Evolutionary conservation across 495 filamentous ascomycete species (phyloP).

Genomic region (Annulohypoxylon moriforme): DNA sequence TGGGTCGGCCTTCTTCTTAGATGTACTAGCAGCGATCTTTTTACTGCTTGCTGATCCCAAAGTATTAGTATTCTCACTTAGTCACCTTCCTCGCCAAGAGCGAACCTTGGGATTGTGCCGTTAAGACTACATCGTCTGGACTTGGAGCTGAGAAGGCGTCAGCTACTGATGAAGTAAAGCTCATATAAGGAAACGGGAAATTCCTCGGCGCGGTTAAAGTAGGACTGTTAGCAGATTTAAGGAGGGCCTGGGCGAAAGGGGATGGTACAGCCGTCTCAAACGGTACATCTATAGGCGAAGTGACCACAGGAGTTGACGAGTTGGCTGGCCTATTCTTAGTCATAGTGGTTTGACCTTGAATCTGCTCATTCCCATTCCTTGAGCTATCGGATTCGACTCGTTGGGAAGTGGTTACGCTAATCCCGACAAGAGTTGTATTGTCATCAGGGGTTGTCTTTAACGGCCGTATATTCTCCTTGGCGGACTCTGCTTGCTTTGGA

Average conservation of each 20-base stretch:
- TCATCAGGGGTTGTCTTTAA: background rate
- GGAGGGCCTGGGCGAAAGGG: slow-evolving; percentile 74
- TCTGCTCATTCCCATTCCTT: background rate
- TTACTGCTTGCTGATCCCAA: slow-evolving; percentile 60
- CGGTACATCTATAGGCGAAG: background rate
- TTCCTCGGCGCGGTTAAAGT: slow-evolving; percentile 52
- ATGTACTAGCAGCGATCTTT: slow-evolving; percentile 45
- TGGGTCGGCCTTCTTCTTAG: slow-evolving; percentile 50
- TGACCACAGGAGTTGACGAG: background rate
- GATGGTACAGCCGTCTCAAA: slow-evolving; percentile 61
- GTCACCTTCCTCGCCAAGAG: slow-evolving; percentile 53
- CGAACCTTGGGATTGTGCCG: slow-evolving; percentile 93
- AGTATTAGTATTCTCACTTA: slow-evolving; percentile 55
- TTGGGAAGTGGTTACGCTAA: background rate
- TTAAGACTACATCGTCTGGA: slow-evolving; percentile 89
- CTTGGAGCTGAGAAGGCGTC: slow-evolving; percentile 88
- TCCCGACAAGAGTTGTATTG: background rate
- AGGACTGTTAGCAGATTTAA: slow-evolving; percentile 56
- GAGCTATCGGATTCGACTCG: background rate
- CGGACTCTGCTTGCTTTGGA: background rate
- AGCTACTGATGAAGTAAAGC: slow-evolving; percentile 49
- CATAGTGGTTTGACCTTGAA: slow-evolving; percentile 6
- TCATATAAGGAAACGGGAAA: slow-evolving; percentile 65
- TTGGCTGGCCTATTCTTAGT: background rate
- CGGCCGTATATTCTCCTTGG: slow-evolving; percentile 34